Evolutionary conservation across 179 eudicot species (phyloP), one percentile per base, ranked within the genome.

Genomic region (Pouteria campechiana): DNA sequence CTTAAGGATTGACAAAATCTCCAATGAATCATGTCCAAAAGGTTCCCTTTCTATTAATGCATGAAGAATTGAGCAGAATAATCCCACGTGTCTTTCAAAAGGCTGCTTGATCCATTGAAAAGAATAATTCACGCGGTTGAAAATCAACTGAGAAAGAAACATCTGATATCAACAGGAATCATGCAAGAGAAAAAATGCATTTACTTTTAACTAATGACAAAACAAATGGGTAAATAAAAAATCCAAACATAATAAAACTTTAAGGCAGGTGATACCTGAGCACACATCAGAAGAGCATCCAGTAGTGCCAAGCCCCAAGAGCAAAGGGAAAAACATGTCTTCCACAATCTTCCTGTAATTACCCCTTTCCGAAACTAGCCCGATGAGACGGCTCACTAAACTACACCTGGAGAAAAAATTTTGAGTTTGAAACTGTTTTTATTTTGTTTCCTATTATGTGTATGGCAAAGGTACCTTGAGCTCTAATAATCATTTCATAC

Each of bases 241-340:
- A 5, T 7, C 13, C n/a, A 25, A 27, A 46, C n/a, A 25, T 23
- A 23, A 8, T 9, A 9, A 1, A 32, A 22, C 3, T 30, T 7
- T 12, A 50, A 29, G 10, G 24, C 24, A 9, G 3, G 22, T 38
- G 25, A 41, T 43, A 90, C 96, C 99, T 92, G 96, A 64, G 72
- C 73, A 40, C 81, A 92, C 65, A 75, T 58, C 40, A 87, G 60
- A 45, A 92, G 67, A 52, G 94, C 81, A 69, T 87, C 96, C 61
- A 92, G 75, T 64, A 92, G 75, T 53, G 82, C 77, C 11, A n/a
- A n/a, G n/a, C n/a, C n/a, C n/a, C n/a, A 78, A 79, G 68, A 82
- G 79, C 37, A 92, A 57, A 33, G 94, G 76, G 50, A 42, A 53
- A 61, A 77, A 78, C 11, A 66, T 30, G 17, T 69, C 81, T 57